phyloP scores from a whole-genome alignment of 1,139 yeast genomes.

The Scheffersomyces titani region DNA sequence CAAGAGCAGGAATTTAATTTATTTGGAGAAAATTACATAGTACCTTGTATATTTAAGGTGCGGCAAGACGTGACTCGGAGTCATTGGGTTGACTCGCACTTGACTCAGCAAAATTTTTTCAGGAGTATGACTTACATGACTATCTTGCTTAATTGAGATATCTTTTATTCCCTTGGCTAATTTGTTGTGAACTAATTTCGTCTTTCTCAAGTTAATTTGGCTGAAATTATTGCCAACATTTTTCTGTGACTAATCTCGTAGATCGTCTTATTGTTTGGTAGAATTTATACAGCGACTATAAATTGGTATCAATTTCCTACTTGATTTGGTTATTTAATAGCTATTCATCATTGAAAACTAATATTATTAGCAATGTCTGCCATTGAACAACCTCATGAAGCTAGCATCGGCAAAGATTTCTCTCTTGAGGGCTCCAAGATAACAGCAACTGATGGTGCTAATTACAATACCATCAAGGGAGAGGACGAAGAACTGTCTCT shows the following conservation, averaged over 20 bases:
- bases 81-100: slow-evolving; percentile 3
- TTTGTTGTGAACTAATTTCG: neutral
- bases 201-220: neutral
- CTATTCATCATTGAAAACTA: neutral
- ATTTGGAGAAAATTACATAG: neutral
- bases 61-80: slow-evolving; percentile 5
- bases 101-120: slow-evolving; percentile 1
- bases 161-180: neutral
- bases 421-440: neutral
- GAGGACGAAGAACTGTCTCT: slow-evolving; percentile 6
- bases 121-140: neutral
- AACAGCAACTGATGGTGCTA: neutral
- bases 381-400: neutral
- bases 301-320: neutral
- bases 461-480: slow-evolving; percentile 1
- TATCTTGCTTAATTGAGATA: neutral
- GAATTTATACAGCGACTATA: neutral
- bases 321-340: neutral
- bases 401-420: neutral
- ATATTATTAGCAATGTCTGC: neutral
- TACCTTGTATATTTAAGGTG: neutral
- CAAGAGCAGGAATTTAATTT: neutral
- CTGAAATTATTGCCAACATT: neutral
- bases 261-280: neutral
- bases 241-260: neutral